Percentiles rank a stretch among this genome's conserved stretches.
phyloP scores from a whole-genome alignment of 2,329 filamentous ascomycete genomes.

The Aspergillus oerlinghausenensis region DNA sequence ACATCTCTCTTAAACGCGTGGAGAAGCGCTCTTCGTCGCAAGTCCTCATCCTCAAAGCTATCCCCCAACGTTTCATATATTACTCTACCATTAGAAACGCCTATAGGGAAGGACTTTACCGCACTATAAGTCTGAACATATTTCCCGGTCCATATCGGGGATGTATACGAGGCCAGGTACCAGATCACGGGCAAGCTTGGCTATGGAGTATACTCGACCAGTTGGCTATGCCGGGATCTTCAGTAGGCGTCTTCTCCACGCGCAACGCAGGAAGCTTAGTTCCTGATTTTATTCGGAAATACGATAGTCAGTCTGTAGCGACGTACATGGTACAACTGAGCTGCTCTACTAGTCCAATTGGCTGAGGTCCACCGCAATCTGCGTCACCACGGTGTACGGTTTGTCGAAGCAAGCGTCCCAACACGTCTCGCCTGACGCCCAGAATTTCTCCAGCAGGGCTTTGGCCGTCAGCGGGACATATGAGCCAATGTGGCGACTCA shows the following conservation, averaged over 20 bases:
- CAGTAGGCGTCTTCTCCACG: conserved; percentile 11
- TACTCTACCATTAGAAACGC: conserved; percentile 3
- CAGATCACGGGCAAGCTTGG: conserved; percentile 36
- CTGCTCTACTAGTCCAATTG: neutral
- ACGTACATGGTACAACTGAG: neutral
- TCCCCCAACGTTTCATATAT: neutral
- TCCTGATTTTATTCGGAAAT: too few relatives aligned
- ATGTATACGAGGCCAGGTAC: conserved; percentile 33
- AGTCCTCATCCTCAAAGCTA: neutral
- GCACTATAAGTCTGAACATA: conserved; percentile 29
- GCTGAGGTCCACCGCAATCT: conserved; percentile 10
- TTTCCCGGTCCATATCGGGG: conserved; percentile 34
- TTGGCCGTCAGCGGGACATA: conserved; percentile 30
- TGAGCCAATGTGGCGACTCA: conserved; percentile 26
- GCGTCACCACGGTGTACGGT: conserved; percentile 25
- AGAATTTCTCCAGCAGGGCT: conserved; percentile 30
- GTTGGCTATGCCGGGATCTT: conserved; percentile 39
- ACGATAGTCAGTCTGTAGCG: neutral
- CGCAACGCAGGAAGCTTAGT: neutral
- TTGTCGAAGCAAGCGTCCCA: conserved; percentile 41
- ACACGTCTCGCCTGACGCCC: conserved; percentile 24
- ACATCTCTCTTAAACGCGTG: neutral
- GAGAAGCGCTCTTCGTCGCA: neutral
- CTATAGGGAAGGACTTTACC: conserved; percentile 36
- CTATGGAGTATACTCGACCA: conserved; percentile 38